These are phyloP conservation scores for Tuber umbilicatum DNA, from an alignment of 495 filamentous ascomycete species.

Conservation along the genomic window DNA sequence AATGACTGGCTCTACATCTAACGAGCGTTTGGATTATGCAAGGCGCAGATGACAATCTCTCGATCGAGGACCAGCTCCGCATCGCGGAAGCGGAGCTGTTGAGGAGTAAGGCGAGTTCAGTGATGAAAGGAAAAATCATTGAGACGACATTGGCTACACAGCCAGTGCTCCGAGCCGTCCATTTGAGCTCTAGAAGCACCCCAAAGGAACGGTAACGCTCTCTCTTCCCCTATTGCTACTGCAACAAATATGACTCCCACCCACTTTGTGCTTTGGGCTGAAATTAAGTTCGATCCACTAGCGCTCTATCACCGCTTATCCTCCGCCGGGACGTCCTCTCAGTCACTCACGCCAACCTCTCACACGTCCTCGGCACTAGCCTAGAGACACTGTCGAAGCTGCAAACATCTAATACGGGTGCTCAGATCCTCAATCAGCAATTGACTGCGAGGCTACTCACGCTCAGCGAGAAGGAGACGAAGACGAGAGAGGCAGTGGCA, in stretches of 20 bases:
- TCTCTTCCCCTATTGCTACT: neutral
- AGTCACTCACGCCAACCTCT: conserved; percentile 38
- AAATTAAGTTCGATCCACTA: conserved; percentile 11
- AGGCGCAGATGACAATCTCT: conserved; percentile 8
- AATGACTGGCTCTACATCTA: neutral
- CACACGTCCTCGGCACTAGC: conserved; percentile 23
- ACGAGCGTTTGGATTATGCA: neutral
- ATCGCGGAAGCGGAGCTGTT: conserved; percentile 27
- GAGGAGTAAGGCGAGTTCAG: conserved; percentile 31
- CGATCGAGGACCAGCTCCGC: conserved; percentile 13
- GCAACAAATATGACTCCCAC: conserved; percentile 1
- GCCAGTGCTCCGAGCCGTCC: conserved; percentile 33
- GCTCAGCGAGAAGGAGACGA: conserved; percentile 25
- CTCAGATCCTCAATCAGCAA: conserved; percentile 18
- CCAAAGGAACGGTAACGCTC: conserved; percentile 30
- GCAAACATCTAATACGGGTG: conserved; percentile 15
- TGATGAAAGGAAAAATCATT: conserved; percentile 36
- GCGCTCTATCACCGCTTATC: conserved; percentile 34
- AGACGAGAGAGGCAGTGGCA: conserved; percentile 12
- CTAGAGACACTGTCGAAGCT: conserved; percentile 28
- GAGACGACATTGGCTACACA: conserved; percentile 38
- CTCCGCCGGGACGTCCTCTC: conserved; percentile 37
- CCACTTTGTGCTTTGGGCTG: conserved; percentile 11
- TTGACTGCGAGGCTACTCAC: conserved; percentile 22
- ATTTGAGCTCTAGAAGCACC: conserved; percentile 26